Evolutionary conservation across 306 rosid species (phyloP).

Genomic region (Glycyrrhiza uralensis): DNA sequence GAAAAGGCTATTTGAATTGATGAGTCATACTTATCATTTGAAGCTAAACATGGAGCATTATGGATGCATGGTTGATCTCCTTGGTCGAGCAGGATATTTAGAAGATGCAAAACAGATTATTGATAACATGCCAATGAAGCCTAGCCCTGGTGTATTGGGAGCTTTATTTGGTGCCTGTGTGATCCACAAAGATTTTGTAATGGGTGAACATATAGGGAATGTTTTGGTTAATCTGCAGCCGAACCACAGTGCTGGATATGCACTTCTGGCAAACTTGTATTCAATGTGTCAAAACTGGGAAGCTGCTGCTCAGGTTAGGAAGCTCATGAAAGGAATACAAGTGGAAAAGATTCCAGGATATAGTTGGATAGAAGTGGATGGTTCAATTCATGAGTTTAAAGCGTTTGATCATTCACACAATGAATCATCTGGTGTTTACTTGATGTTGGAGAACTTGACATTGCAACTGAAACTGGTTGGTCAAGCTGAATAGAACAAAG

Average conservation of each 20-base stretch:
- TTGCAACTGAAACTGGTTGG: slow-evolving; percentile 15
- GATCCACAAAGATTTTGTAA: slow-evolving; percentile 33
- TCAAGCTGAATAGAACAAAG: background rate
- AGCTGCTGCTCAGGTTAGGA: slow-evolving; percentile 42
- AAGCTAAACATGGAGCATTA: slow-evolving; percentile 44
- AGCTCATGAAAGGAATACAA: slow-evolving; percentile 34
- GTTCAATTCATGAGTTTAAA: slow-evolving; percentile 34
- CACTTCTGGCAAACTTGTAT: slow-evolving; percentile 43
- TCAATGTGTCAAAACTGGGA: slow-evolving; percentile 42
- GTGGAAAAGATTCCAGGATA: slow-evolving; percentile 42
- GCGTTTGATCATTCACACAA: slow-evolving; percentile 34
- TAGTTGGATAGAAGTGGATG: slow-evolving; percentile 45
- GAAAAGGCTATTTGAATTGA: slow-evolving; percentile 28
- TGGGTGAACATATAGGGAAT: slow-evolving; percentile 41
- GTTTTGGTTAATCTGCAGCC: slow-evolving; percentile 32
- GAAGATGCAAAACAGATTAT: slow-evolving; percentile 41
- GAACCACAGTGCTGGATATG: slow-evolving; percentile 30
- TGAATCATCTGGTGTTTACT: slow-evolving; percentile 15
- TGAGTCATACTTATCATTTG: slow-evolving; percentile 31
- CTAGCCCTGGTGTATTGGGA: slow-evolving; percentile 31
- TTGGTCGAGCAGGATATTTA: slow-evolving; percentile 41
- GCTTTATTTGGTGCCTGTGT: slow-evolving; percentile 43
- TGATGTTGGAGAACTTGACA: slow-evolving; percentile 17
- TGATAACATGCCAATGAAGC: slow-evolving; percentile 46
- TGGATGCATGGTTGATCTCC: slow-evolving; percentile 54